A percentile compares a stretch with the other conserved stretches of the same genome.
Conservation (phyloP, 2,329 filamentous ascomycete species). For the Aspergillus ruber region DNA sequence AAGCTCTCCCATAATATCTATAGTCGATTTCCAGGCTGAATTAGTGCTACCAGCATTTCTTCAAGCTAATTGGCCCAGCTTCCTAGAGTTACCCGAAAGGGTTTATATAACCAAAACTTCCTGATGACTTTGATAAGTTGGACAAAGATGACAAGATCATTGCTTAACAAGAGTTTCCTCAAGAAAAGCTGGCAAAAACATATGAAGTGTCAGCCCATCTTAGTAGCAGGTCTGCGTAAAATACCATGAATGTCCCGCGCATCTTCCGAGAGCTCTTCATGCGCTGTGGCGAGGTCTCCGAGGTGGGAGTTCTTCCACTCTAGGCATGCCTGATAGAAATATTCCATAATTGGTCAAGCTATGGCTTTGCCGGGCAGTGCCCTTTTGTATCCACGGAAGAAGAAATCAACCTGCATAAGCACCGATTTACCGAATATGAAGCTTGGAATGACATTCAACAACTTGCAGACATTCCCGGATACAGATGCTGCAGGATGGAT, state of each 20-base stretch:
- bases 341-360: constrained; percentile 18
- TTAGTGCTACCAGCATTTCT: constrained; percentile 22
- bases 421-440: constrained; percentile 25
- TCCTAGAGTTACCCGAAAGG: constrained; percentile 17
- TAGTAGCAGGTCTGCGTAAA: constrained; percentile 16
- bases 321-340: constrained; percentile 28
- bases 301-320: constrained; percentile 25
- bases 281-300: constrained; percentile 22
- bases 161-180: constrained; percentile 11
- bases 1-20: constrained; percentile 11
- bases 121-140: constrained; percentile 23
- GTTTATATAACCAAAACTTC: constrained; percentile 15
- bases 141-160: constrained; percentile 15
- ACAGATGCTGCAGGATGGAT: constrained; percentile 34
- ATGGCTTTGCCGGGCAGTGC: constrained; percentile 19
- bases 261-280: constrained; percentile 28
- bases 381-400: constrained; percentile 23
- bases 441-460: constrained; percentile 19
- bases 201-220: constrained; percentile 23
- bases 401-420: constrained; percentile 21
- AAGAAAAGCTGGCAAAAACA: constrained; percentile 19
- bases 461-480: constrained; percentile 23
- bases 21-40: constrained; percentile 22
- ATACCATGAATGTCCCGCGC: constrained; percentile 19
- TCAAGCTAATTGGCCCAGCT: constrained; percentile 21